Conservation (phyloP, 2,329 filamentous ascomycete species). For the Alternaria viburni region DNA sequence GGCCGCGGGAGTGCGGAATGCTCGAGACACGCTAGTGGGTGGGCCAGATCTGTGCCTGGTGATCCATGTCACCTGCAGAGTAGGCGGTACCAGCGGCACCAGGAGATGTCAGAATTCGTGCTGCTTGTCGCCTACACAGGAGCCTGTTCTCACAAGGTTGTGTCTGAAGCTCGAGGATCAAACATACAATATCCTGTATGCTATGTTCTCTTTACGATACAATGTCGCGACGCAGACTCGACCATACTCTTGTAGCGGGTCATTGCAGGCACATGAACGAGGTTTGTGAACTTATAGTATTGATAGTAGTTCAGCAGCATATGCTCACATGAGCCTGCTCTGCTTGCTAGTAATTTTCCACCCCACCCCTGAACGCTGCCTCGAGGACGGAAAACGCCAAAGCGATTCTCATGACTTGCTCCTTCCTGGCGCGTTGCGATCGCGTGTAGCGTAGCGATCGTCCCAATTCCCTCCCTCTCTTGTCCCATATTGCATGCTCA, state of each 20-base stretch:
- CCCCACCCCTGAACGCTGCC: slow-evolving; percentile 11
- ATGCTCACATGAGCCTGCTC: slow-evolving; percentile 8
- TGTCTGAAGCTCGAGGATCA: neutral
- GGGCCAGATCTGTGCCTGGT: slow-evolving; percentile 12
- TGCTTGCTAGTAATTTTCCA: slow-evolving; percentile 13
- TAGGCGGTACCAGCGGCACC: neutral
- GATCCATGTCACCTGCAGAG: slow-evolving; percentile 10
- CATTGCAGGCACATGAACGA: neutral
- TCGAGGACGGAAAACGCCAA: slow-evolving; percentile 18
- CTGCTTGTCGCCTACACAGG: neutral
- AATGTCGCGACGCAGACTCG: neutral
- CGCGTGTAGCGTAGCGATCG: slow-evolving; percentile 6
- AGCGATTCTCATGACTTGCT: slow-evolving; percentile 16
- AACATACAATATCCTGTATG: neutral
- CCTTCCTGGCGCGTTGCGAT: slow-evolving; percentile 17
- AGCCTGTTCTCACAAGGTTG: too few species aligned
- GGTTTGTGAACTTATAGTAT: slow-evolving; percentile 4
- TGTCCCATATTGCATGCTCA: slow-evolving; percentile 1
- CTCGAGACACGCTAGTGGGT: slow-evolving; percentile 10
- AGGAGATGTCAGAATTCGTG: neutral
- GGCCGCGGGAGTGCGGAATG: slow-evolving; percentile 15
- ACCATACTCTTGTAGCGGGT: neutral
- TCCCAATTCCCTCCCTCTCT: neutral
- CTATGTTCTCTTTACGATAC: neutral
- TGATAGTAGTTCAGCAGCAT: slow-evolving; percentile 6